phyloP scores from a whole-genome alignment of 331 rosid species.

The Cydonia oblonga region DNA sequence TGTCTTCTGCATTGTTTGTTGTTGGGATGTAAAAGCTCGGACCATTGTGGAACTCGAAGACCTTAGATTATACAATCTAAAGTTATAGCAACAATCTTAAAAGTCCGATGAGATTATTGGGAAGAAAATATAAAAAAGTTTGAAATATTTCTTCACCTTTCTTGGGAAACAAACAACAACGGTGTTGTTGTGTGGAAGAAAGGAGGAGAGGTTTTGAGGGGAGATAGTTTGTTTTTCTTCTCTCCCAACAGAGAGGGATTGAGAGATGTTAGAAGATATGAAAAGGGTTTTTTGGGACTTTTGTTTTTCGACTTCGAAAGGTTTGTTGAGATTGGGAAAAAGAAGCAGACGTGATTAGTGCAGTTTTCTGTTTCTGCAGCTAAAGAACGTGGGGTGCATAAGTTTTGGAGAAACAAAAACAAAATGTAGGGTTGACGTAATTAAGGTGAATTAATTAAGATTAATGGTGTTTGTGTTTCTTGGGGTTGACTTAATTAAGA shows the following conservation, averaged over 20 bases:
- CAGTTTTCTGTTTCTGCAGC: neutral
- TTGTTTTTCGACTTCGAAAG: neutral
- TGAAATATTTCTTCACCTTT: neutral
- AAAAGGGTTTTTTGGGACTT: neutral
- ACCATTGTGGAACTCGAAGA: slow-evolving; percentile 39
- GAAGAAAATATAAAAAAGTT: neutral
- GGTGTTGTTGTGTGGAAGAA: slow-evolving; percentile 4
- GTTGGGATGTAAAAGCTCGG: slow-evolving; percentile 39
- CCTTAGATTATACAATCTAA: neutral
- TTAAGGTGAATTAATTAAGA: neutral
- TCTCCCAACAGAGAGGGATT: neutral
- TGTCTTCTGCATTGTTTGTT: slow-evolving; percentile 42
- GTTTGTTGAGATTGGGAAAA: neutral
- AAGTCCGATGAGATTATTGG: neutral
- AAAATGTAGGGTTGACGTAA: neutral
- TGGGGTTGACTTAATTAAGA: neutral
- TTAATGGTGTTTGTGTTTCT: neutral
- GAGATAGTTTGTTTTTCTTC: neutral
- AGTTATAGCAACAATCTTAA: neutral
- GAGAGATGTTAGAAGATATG: neutral
- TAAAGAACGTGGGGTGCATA: neutral
- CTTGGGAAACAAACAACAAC: slow-evolving; percentile 9
- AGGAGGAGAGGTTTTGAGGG: neutral
- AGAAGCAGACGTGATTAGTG: neutral
- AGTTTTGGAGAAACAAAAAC: neutral